Evolutionary conservation across 371 early-diverging fungal species (phyloP).

Genomic region (Ecytonucleospora hepatopenaei): DNA sequence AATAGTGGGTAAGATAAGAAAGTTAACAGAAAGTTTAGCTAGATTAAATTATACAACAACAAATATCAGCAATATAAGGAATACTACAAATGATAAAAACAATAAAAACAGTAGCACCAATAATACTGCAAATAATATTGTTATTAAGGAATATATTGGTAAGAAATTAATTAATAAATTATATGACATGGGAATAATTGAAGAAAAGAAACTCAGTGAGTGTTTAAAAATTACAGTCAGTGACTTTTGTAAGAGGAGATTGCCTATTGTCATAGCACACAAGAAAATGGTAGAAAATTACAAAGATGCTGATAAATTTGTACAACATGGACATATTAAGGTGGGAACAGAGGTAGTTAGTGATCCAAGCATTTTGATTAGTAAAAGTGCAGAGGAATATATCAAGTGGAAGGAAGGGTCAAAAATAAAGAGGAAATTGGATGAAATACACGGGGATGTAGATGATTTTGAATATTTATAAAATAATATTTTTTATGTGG

Average conservation of each 20-base stretch:
- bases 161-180: slow-evolving; percentile 72
- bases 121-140: slow-evolving; percentile 73
- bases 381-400: slow-evolving; percentile 82
- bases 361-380: slow-evolving; percentile 38
- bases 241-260: slow-evolving; percentile 68
- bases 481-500: background rate
- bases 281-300: slow-evolving; percentile 87
- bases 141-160: slow-evolving; percentile 66
- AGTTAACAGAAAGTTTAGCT: slow-evolving; percentile 72
- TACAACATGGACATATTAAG: slow-evolving; percentile 81
- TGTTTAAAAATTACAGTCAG: slow-evolving; percentile 75
- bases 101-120: slow-evolving; percentile 76
- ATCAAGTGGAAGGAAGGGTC: slow-evolving; percentile 93
- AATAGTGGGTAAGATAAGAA: slow-evolving; percentile 70
- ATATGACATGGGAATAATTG: slow-evolving; percentile 75
- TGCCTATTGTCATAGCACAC: slow-evolving; percentile 80
- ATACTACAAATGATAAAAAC: slow-evolving; percentile 70
- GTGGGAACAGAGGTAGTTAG: slow-evolving; percentile 61
- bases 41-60: slow-evolving; percentile 76
- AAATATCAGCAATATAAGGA: slow-evolving; percentile 65
- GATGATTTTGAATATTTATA: slow-evolving; percentile 36
- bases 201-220: slow-evolving; percentile 69
- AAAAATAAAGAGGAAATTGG: slow-evolving; percentile 88
- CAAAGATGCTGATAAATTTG: slow-evolving; percentile 74
- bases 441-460: slow-evolving; percentile 60